A percentile compares a stretch with the other conserved stretches of the same genome.
Evolutionary conservation across 2,329 filamentous ascomycete genomes (phyloP).

Genomic region (Lasiodiplodia sp.): DNA sequence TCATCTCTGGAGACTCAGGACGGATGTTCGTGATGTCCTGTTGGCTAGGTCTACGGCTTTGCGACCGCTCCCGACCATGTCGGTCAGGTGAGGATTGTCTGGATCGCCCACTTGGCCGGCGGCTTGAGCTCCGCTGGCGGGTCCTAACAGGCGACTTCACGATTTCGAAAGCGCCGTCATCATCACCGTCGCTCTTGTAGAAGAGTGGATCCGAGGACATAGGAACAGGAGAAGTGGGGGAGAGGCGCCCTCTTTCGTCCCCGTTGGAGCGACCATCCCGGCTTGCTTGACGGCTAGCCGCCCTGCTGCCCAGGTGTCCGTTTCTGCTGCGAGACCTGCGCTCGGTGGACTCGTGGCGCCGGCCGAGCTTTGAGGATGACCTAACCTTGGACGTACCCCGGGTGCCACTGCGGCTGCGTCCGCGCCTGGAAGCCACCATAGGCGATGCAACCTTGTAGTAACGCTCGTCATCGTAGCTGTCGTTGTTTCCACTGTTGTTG

Average conservation of each 20-base stretch:
- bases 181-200: constrained; percentile 55
- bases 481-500: constrained; percentile 53
- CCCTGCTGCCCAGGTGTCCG: constrained; percentile 33
- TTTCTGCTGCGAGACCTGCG: constrained; percentile 39
- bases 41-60: constrained; percentile 41
- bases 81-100: constrained; percentile 57
- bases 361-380: constrained; percentile 45
- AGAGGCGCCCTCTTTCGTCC: constrained; percentile 61
- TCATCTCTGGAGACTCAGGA: constrained; percentile 42
- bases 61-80: constrained; percentile 44
- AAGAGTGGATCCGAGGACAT: constrained; percentile 68
- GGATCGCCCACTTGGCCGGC: constrained; percentile 54
- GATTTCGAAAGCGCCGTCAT: constrained; percentile 56
- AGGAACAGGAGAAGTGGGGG: constrained; percentile 81
- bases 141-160: constrained; percentile 56
- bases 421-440: constrained; percentile 45
- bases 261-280: constrained; percentile 51
- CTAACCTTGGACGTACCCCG: constrained; percentile 43
- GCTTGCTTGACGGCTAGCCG: constrained; percentile 54
- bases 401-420: constrained; percentile 43
- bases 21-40: constrained; percentile 38
- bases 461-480: constrained; percentile 56
- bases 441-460: constrained; percentile 55
- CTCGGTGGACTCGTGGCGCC: constrained; percentile 47
- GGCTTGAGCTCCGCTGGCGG: constrained; percentile 60